Evolutionary conservation across 371 early-diverging fungal genomes (phyloP), one percentile per base, ranked within the genome.

Genomic region (Phascolomyces articulosus): DNA sequence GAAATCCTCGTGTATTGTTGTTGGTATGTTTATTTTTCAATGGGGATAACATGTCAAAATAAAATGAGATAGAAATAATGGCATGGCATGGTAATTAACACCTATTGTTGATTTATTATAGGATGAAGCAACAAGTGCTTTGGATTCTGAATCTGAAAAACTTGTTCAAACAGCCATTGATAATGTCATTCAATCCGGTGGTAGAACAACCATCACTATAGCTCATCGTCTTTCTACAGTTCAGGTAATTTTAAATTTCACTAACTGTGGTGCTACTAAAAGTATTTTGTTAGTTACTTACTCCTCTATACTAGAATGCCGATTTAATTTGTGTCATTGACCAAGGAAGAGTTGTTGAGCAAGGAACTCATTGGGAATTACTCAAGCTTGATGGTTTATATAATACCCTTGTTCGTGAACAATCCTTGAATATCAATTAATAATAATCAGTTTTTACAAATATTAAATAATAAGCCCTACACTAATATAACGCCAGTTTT

Each of bases 111-210:
- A n/a, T n/a, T n/a, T n/a, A n/a, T n/a, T 44, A 18, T 16, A 44
- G 54, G 98, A 99, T 70, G 98, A 98, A 68, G 95, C 98, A 0
- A 98, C 99, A 4, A 90, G 92, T 3, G 95, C 96, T 0, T 68
- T 97, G 51, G 96, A 96, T 72, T 87, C 91, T 20, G 87, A 92
- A 66, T 88, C 90, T 31, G 99, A 99, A 75, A 87, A 85, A 65
- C 72, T 92, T 21, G 93, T 98, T 7, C 94, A 97, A 67, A 85
- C 83, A 56, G 96, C 95, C 0, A 74, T 98, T 40, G 91, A 93
- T 66, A 75, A 70, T 29, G 91, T 94, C 2, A 71, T 86, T 6
- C 69, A 85, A 31, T 87, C 63, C 60, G 70, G 70, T 21, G 66
- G 90, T 44, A 76, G 88, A 18, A 87, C 81, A n/a, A 88, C 91